Evolutionary conservation across 139 green algal genomes (phyloP).

Genomic region (Trebouxia sp.): DNA sequence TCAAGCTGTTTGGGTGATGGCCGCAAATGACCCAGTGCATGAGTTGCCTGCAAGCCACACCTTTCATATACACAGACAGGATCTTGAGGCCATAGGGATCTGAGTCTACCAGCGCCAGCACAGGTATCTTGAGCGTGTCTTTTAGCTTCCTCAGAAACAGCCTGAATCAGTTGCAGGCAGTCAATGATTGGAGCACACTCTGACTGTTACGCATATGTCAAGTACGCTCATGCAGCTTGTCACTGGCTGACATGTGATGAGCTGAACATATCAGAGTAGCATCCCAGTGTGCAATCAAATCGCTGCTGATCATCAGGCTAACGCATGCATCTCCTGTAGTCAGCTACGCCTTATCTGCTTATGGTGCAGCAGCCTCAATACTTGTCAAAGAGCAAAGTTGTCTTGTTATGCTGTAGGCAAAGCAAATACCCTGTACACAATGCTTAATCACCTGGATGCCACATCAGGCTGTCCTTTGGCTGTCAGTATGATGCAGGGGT

Average conservation of each 20-base stretch:
- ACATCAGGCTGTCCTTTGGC: constrained; percentile 98
- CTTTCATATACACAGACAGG: constrained; percentile 94
- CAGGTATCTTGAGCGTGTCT: constrained; percentile 83
- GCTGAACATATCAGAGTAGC: too few relatives aligned
- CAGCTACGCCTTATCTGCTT: too few relatives aligned
- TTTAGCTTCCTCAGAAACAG: constrained; percentile 91
- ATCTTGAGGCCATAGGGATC: constrained; percentile 98
- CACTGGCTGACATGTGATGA: too few relatives aligned
- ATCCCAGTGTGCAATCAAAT: too few relatives aligned
- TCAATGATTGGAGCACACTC: neutral
- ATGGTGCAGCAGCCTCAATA: neutral
- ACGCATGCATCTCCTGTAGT: too few relatives aligned
- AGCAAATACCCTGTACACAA: neutral
- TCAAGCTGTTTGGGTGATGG: too few relatives aligned
- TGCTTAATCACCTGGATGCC: constrained; percentile 68
- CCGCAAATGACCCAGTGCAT: too few relatives aligned
- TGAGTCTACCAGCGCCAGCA: constrained; percentile 92
- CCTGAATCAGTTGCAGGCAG: constrained; percentile 38
- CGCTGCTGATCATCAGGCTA: too few relatives aligned
- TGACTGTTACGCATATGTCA: neutral
- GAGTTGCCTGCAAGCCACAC: constrained; percentile 10
- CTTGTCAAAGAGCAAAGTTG: neutral
- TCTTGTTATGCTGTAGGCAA: neutral
- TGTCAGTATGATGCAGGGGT: constrained; percentile 97
- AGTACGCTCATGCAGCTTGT: too few relatives aligned